Evolutionary conservation across 768 basidiomycete species (phyloP), one percentile per base, ranked within the genome.

Genomic region (Hypsizygus marmoreus): DNA sequence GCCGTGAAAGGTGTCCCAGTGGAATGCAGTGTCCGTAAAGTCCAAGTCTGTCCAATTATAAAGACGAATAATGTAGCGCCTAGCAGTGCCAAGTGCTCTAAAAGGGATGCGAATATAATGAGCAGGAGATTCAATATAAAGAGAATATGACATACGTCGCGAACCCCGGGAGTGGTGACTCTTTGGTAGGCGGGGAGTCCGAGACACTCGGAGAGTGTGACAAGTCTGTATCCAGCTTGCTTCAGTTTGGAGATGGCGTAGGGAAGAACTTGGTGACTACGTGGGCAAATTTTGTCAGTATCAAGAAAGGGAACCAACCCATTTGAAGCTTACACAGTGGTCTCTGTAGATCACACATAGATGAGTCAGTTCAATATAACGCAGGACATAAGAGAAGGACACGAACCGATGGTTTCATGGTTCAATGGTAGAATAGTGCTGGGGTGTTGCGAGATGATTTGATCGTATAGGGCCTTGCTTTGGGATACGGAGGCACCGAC

Each of bases 321-420:
- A n/a, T n/a, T n/a, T n/a, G n/a, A n/a, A n/a, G n/a, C n/a, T n/a
- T n/a, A n/a, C n/a, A n/a, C n/a, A n/a, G n/a, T n/a, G n/a, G n/a
- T n/a, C n/a, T n/a, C n/a, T n/a, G n/a, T n/a, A n/a, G n/a, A n/a
- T n/a, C n/a, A n/a, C n/a, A n/a, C n/a, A n/a, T n/a, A n/a, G n/a
- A n/a, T n/a, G n/a, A n/a, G n/a, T n/a, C n/a, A n/a, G n/a, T n/a
- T n/a, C n/a, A n/a, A n/a, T n/a, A n/a, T n/a, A n/a, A n/a, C n/a
- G n/a, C n/a, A n/a, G n/a, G n/a, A n/a, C n/a, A n/a, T n/a, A n/a
- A n/a, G n/a, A n/a, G n/a, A n/a, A n/a, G n/a, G n/a, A n/a, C 16
- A 54, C 49, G 26, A 51, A 68, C 69, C 59, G 40, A 65, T 55
- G 5, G 64, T 65, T 47, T 75, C 72, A 42, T 75, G 72, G 50